Percentiles rank a stretch among this genome's conserved stretches.
These are phyloP conservation scores for Xylariaceae sp. DNA, from an alignment of 2,329 filamentous ascomycete genomes.

Conservation along the genomic window DNA sequence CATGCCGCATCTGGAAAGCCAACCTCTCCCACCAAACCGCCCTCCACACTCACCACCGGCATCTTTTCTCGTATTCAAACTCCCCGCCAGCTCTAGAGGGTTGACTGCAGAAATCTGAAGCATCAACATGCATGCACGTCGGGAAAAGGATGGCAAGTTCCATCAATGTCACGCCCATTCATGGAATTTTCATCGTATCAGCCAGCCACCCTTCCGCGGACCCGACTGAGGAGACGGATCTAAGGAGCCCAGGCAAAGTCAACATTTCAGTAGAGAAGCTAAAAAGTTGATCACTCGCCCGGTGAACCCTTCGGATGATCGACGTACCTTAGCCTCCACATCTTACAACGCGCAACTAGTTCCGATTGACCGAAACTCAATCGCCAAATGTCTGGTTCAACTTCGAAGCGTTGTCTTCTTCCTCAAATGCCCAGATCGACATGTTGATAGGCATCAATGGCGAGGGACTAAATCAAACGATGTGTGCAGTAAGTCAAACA, in stretches of 20 bases:
- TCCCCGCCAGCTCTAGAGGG: not conserved
- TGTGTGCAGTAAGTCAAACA: too few relatives aligned
- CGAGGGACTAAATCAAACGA: too few relatives aligned
- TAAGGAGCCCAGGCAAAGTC: not conserved
- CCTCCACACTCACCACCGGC: conserved; percentile 12
- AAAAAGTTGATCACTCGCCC: not conserved
- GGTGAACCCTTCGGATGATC: conserved; percentile 3
- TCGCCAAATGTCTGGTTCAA: too few relatives aligned
- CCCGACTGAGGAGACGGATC: not conserved
- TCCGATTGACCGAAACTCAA: not conserved
- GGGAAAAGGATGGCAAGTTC: not conserved
- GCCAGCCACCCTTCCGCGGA: not conserved
- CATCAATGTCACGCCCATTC: too few relatives aligned
- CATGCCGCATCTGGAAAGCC: conserved; percentile 26
- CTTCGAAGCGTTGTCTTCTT: too few relatives aligned
- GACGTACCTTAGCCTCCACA: conserved; percentile 2
- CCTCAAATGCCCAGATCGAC: too few relatives aligned
- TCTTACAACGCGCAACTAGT: not conserved
- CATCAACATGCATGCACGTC: conserved; percentile 1
- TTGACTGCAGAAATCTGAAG: conserved; percentile 8
- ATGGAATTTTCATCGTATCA: not conserved
- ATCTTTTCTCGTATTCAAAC: conserved; percentile 17
- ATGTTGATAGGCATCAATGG: too few relatives aligned
- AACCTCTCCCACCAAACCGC: not conserved
- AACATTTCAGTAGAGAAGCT: not conserved